These are phyloP conservation scores for Dipodascus albidus DNA, from an alignment of 805 yeast genomes.

Conservation along the genomic window DNA sequence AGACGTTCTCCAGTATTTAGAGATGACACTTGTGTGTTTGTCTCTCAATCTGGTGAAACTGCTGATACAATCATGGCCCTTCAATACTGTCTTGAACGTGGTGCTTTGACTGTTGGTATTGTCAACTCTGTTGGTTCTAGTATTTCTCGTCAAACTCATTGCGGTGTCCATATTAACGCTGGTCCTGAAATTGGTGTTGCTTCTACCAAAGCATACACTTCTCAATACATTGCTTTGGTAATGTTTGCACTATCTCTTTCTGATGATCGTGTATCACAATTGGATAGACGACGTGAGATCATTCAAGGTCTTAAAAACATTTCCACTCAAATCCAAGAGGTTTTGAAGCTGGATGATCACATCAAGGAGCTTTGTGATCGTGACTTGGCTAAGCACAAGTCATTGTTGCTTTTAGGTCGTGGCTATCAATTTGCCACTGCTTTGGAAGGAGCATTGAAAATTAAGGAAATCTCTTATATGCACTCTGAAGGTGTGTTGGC, in stretches of 20 bases:
- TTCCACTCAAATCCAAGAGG: constrained; percentile 75
- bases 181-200: constrained; percentile 99
- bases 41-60: constrained; percentile 98
- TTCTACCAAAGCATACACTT: constrained; percentile 96
- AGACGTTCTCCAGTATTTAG: constrained; percentile 95
- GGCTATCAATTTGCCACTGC: constrained; percentile 98
- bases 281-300: constrained; percentile 69
- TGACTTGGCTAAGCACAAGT: constrained; percentile 69
- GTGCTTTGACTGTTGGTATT: constrained; percentile 94
- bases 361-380: constrained; percentile 67
- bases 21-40: constrained; percentile 95
- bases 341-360: constrained; percentile 57
- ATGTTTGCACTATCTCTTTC: constrained; percentile 92
- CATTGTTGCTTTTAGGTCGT: constrained; percentile 85
- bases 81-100: constrained; percentile 91
- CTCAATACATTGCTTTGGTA: constrained; percentile 93
- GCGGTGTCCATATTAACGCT: constrained; percentile 99
- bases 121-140: constrained; percentile 97
- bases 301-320: constrained; percentile 75
- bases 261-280: constrained; percentile 74
- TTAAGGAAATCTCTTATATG: constrained; percentile 96
- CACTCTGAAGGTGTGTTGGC: constrained; percentile 99
- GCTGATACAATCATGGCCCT: constrained; percentile 94
- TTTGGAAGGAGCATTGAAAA: constrained; percentile 94
- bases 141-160: constrained; percentile 92